These are phyloP conservation scores for Zasmidium angulare DNA, from an alignment of 2,329 filamentous ascomycete genomes.

Conservation along the genomic window DNA sequence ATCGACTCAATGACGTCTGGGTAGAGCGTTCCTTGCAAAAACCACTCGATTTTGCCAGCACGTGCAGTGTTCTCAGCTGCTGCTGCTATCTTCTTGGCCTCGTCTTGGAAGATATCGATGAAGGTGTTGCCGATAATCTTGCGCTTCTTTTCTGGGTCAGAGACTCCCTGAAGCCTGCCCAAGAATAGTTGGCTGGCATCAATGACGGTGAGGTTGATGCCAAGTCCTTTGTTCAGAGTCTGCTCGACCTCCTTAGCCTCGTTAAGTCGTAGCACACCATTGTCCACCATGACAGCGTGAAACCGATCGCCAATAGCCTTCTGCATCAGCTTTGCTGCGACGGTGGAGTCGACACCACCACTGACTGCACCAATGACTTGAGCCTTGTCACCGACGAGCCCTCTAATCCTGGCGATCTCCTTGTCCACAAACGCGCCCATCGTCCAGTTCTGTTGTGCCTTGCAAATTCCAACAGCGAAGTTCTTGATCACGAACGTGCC, in stretches of 20 bases:
- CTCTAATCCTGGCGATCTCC: slow-evolving; percentile 77
- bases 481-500: slow-evolving; percentile 74
- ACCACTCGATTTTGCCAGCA: slow-evolving; percentile 78
- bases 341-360: slow-evolving; percentile 87
- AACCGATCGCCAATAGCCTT: slow-evolving; percentile 85
- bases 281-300: slow-evolving; percentile 82
- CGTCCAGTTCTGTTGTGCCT: slow-evolving; percentile 73
- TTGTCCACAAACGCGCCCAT: slow-evolving; percentile 82
- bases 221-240: slow-evolving; percentile 73
- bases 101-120: slow-evolving; percentile 79
- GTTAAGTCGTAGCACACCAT: slow-evolving; percentile 79
- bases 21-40: slow-evolving; percentile 84
- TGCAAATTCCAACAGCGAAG: slow-evolving; percentile 81
- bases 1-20: slow-evolving; percentile 71
- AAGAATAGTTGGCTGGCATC: slow-evolving; percentile 79
- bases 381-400: slow-evolving; percentile 75
- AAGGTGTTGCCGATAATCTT: slow-evolving; percentile 85
- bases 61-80: slow-evolving; percentile 64
- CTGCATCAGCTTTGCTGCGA: slow-evolving; percentile 81
- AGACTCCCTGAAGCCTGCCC: slow-evolving; percentile 70
- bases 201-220: slow-evolving; percentile 86
- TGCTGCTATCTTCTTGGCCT: slow-evolving; percentile 72
- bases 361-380: slow-evolving; percentile 80
- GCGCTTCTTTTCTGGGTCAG: slow-evolving; percentile 78
- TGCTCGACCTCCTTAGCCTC: slow-evolving; percentile 81